These are phyloP conservation scores for Penicillium sp. DNA, from an alignment of 2,329 filamentous ascomycete species.

Conservation along the genomic window DNA sequence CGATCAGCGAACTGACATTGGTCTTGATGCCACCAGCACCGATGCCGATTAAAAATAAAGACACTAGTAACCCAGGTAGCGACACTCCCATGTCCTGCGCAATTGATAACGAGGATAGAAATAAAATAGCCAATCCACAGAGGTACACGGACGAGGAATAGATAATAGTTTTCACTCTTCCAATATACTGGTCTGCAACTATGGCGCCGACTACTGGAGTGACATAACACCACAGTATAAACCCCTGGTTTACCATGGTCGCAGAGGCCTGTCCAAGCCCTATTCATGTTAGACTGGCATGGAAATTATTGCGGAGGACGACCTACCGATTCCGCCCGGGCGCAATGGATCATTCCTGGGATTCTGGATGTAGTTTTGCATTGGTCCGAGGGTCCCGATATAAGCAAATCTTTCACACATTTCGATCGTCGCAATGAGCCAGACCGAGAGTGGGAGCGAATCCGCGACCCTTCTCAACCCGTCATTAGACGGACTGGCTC, in stretches of 20 bases:
- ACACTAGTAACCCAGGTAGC: not conserved
- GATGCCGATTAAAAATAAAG: conserved; percentile 2
- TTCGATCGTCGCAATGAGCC: conserved; percentile 1
- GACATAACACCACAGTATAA: conserved; percentile 1
- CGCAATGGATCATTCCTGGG: not conserved
- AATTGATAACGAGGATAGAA: not conserved
- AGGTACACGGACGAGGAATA: conserved; percentile 1
- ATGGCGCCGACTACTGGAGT: not conserved
- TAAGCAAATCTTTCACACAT: conserved; percentile 1
- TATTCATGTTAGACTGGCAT: not conserved
- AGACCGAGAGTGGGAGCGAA: not conserved
- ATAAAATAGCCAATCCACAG: not conserved
- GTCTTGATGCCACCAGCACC: conserved; percentile 52
- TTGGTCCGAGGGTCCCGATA: not conserved
- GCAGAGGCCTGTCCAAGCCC: not conserved
- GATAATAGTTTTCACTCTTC: not conserved
- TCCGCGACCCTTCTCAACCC: not conserved
- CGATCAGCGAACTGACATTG: conserved; percentile 69
- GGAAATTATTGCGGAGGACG: not conserved
- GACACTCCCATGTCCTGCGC: not conserved
- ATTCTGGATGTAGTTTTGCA: conserved; percentile 1
- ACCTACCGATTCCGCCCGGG: conserved; percentile 2
- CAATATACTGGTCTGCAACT: not conserved
- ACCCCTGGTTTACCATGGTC: not conserved
- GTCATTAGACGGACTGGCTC: not conserved